A percentile compares a stretch with the other conserved stretches of the same genome.
phyloP scores from a whole-genome alignment of 78 protist species.

The Dictyostelium firmibasis region DNA sequence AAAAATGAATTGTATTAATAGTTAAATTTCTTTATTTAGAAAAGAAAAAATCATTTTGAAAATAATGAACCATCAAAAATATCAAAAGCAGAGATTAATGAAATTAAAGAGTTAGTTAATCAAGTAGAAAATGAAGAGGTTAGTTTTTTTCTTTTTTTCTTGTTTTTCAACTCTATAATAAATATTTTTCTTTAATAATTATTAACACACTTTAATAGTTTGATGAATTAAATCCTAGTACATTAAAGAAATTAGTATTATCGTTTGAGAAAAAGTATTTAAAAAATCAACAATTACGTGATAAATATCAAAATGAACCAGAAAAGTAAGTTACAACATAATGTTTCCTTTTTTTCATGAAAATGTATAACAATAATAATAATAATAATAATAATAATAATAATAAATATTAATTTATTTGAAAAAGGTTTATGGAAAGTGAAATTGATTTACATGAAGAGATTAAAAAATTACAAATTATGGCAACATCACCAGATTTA shows the following conservation, averaged over 20 bases:
- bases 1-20: too few relatives aligned
- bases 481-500: conserved; percentile 80
- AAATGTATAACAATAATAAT: too few relatives aligned
- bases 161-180: not conserved
- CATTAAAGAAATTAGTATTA: conserved; percentile 74
- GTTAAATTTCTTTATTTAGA: not conserved
- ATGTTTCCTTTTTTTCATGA: too few relatives aligned
- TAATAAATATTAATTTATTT: not conserved
- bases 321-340: conserved; percentile 70
- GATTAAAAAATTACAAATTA: conserved; percentile 55
- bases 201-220: conserved; percentile 8
- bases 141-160: not conserved
- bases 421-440: conserved; percentile 66
- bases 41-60: not conserved
- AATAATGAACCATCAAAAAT: not conserved
- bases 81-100: not conserved
- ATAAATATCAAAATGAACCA: conserved; percentile 45
- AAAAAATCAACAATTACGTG: conserved; percentile 38
- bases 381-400: not conserved
- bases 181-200: too few relatives aligned
- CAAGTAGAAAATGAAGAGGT: conserved; percentile 37
- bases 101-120: conserved; percentile 4
- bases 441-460: conserved; percentile 83
- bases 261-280: conserved; percentile 71
- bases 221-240: conserved; percentile 71